Percentiles rank a stretch among this genome's conserved stretches.
Evolutionary conservation across 768 basidiomycete genomes (phyloP).

Genomic region (Imleria badia): DNA sequence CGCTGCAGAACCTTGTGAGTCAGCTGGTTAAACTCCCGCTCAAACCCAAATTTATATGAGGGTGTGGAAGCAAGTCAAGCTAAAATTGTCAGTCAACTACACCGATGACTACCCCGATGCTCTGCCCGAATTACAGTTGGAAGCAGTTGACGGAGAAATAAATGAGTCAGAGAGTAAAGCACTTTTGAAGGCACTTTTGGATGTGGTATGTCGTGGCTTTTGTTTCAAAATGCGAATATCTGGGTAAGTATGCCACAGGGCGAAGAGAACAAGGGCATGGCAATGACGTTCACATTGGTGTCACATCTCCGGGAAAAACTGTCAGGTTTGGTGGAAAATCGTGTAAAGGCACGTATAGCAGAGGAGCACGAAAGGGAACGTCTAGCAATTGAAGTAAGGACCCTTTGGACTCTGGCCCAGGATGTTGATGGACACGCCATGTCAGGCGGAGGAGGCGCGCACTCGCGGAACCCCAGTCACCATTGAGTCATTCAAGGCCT

Average conservation of each 20-base stretch:
- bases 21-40: background rate
- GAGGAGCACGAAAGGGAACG: constrained; percentile 76
- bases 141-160: constrained; percentile 62
- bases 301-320: constrained; percentile 82
- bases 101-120: constrained; percentile 81
- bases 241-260: constrained; percentile 44
- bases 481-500: constrained; percentile 69
- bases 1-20: constrained; percentile 56
- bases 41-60: constrained; percentile 10
- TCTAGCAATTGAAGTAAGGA: constrained; percentile 67
- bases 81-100: constrained; percentile 75
- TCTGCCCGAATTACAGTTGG: constrained; percentile 70
- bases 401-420: background rate
- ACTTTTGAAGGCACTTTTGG: constrained; percentile 56
- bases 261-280: constrained; percentile 88
- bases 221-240: background rate
- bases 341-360: constrained; percentile 53
- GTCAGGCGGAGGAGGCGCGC: constrained; percentile 81
- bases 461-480: constrained; percentile 95
- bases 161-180: constrained; percentile 54
- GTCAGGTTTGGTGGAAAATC: constrained; percentile 55
- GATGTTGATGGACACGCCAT: constrained; percentile 2
- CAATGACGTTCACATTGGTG: constrained; percentile 96
- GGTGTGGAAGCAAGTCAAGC: constrained; percentile 56
- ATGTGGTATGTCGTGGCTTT: constrained; percentile 45